Conservation (phyloP, 345 rosid genomes). For the Theobroma cacao region DNA sequence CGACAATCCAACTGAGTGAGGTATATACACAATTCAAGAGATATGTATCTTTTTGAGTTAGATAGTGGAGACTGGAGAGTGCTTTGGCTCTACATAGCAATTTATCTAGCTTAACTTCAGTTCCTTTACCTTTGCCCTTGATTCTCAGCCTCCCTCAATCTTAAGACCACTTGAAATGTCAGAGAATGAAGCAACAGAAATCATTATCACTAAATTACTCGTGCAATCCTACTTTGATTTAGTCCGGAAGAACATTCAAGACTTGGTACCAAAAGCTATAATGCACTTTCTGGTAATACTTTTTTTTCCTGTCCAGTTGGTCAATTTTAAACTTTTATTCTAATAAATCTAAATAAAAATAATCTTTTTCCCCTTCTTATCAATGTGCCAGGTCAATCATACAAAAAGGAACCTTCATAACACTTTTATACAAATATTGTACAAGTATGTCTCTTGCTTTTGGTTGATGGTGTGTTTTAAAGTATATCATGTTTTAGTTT, state of each 20-base stretch:
- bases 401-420: slow-evolving; percentile 35
- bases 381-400: slow-evolving; percentile 32
- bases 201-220: slow-evolving; percentile 32
- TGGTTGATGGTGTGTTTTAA: neutral
- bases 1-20: slow-evolving; percentile 34
- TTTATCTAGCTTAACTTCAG: neutral
- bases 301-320: neutral
- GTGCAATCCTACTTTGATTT: slow-evolving; percentile 41
- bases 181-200: slow-evolving; percentile 33
- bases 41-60: neutral
- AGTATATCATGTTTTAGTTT: neutral
- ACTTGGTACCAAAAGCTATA: slow-evolving; percentile 40
- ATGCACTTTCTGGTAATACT: slow-evolving; percentile 43
- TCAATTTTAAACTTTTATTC: neutral
- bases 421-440: slow-evolving; percentile 29
- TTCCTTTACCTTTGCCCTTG: neutral
- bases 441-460: slow-evolving; percentile 21
- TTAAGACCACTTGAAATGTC: slow-evolving; percentile 28
- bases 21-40: slow-evolving; percentile 9
- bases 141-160: slow-evolving; percentile 31
- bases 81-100: neutral
- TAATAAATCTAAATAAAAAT: neutral
- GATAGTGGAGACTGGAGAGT: neutral
- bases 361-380: neutral
- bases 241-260: slow-evolving; percentile 32